Percentiles rank a stretch among this genome's conserved stretches.
These are phyloP conservation scores for Trichoderma sp. DNA, from an alignment of 2,329 filamentous ascomycete species.

Conservation along the genomic window DNA sequence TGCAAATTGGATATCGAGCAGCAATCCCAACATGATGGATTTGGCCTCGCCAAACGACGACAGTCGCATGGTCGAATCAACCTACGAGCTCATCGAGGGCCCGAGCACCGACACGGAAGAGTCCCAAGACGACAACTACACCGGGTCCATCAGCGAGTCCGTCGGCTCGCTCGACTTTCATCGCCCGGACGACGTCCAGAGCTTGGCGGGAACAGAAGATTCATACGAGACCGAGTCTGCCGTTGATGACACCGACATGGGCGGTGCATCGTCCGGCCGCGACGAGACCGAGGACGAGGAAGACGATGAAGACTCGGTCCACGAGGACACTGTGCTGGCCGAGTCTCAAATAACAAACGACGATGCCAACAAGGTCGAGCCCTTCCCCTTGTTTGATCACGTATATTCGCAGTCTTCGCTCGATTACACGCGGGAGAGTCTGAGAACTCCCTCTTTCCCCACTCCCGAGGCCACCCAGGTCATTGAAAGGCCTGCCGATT, in stretches of 20 bases:
- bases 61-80: conserved; percentile 53
- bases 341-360: conserved; percentile 14
- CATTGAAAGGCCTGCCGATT: conserved; percentile 23
- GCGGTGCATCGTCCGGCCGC: neutral
- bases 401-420: conserved; percentile 41
- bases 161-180: conserved; percentile 48
- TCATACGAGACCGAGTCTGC: conserved; percentile 44
- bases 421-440: conserved; percentile 48
- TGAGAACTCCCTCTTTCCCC: conserved; percentile 43
- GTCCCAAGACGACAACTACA: conserved; percentile 47
- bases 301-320: conserved; percentile 17
- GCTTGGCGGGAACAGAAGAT: conserved; percentile 48
- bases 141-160: conserved; percentile 49
- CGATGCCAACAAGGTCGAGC: conserved; percentile 19
- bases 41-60: conserved; percentile 44
- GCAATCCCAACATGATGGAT: conserved; percentile 56
- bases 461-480: conserved; percentile 35
- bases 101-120: conserved; percentile 51
- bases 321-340: conserved; percentile 17
- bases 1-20: conserved; percentile 58
- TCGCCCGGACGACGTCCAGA: conserved; percentile 51
- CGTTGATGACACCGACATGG: conserved; percentile 33
- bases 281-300: conserved; percentile 18
- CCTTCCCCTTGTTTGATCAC: conserved; percentile 37
- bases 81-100: conserved; percentile 51